Conservation (phyloP, 2,329 filamentous ascomycete species). For the Fusarium papillatum region DNA sequence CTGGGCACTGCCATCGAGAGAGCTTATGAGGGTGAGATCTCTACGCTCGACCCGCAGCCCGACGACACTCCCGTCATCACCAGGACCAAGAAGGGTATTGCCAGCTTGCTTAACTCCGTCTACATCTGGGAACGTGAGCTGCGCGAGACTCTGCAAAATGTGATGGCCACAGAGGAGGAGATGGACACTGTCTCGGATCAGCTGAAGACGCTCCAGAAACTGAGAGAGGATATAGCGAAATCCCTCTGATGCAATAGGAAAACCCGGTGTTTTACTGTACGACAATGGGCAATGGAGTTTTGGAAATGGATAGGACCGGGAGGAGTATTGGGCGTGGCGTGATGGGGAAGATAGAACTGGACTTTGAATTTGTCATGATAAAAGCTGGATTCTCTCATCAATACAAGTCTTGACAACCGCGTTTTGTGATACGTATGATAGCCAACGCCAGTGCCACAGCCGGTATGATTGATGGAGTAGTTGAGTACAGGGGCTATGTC, state of each 20-base stretch:
- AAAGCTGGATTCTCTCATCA: not conserved
- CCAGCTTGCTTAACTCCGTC: not conserved
- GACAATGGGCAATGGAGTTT: not conserved
- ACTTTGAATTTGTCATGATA: not conserved
- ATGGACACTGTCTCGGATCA: not conserved
- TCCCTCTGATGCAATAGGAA: not conserved
- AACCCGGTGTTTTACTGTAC: not conserved
- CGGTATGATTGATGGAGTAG: too few species aligned
- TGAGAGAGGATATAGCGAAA: not conserved
- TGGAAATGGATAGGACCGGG: not conserved
- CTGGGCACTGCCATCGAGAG: not conserved
- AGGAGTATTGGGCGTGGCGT: not conserved
- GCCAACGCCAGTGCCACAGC: too few species aligned
- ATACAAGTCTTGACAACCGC: not conserved
- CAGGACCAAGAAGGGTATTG: not conserved
- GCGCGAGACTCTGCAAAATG: not conserved
- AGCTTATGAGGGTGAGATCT: not conserved
- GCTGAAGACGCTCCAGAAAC: not conserved
- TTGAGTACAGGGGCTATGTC: too few species aligned
- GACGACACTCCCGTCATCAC: not conserved
- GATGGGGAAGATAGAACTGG: not conserved
- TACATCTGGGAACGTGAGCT: not conserved
- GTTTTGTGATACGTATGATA: not conserved
- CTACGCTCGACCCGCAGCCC: not conserved
- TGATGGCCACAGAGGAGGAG: not conserved